These are phyloP conservation scores for Echites panduratus DNA, from an alignment of 257 asterid genomes.

Conservation along the genomic window DNA sequence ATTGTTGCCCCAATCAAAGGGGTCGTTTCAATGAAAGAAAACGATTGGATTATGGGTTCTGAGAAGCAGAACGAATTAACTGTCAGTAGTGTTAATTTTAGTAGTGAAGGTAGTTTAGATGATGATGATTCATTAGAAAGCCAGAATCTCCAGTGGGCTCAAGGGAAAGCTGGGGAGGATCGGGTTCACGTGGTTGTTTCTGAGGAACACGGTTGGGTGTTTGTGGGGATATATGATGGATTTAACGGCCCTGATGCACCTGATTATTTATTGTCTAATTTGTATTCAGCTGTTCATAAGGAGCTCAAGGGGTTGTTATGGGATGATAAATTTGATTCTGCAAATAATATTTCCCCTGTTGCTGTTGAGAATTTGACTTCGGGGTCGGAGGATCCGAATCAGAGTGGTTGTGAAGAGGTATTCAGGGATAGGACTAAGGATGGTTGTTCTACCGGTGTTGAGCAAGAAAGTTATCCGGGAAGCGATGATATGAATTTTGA, in stretches of 20 bases:
- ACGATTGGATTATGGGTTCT: slow-evolving; percentile 47
- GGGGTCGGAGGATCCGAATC: slow-evolving; percentile 16
- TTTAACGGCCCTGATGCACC: slow-evolving; percentile 97
- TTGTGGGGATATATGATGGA: slow-evolving; percentile 94
- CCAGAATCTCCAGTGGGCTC: slow-evolving; percentile 96
- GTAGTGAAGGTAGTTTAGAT: slow-evolving; percentile 68
- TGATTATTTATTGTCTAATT: slow-evolving; percentile 70
- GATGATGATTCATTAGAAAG: slow-evolving; percentile 53
- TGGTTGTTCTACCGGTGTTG: slow-evolving; percentile 58
- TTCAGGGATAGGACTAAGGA: slow-evolving; percentile 48
- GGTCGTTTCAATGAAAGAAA: slow-evolving; percentile 49
- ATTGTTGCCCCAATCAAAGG: slow-evolving; percentile 86
- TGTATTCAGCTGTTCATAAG: slow-evolving; percentile 74
- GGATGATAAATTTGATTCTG: slow-evolving; percentile 60
- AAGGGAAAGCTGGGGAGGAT: slow-evolving; percentile 97
- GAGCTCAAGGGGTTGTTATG: slow-evolving; percentile 83
- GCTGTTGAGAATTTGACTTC: slow-evolving; percentile 14
- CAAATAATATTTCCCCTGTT: slow-evolving; percentile 18
- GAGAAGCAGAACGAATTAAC: slow-evolving; percentile 79
- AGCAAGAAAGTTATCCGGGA: slow-evolving; percentile 52
- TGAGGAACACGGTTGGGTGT: slow-evolving; percentile 93
- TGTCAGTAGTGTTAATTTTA: slow-evolving; percentile 62
- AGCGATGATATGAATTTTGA: slow-evolving; percentile 29
- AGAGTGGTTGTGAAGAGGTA: slow-evolving; percentile 21
- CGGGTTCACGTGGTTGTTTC: slow-evolving; percentile 93